These are phyloP conservation scores for Erythrobasidium hasegawianum DNA, from an alignment of 1,284 basidiomycete genomes.

Conservation along the genomic window DNA sequence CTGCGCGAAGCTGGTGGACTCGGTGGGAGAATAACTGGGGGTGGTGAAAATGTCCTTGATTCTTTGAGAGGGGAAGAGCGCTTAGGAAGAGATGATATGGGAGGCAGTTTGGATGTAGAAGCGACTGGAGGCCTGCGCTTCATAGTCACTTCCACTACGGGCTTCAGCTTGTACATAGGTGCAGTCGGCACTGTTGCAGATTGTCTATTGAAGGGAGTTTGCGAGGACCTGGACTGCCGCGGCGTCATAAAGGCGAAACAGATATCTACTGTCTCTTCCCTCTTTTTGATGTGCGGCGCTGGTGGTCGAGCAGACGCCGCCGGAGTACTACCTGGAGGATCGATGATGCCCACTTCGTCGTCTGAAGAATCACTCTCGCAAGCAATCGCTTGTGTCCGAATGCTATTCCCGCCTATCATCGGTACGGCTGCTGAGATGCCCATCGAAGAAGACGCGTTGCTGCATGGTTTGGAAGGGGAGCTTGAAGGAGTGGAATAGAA, in stretches of 20 bases:
- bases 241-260: background rate
- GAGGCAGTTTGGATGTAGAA: background rate
- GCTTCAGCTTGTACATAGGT: background rate
- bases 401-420: slow-evolving; percentile 10
- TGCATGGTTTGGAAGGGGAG: slow-evolving; percentile 18
- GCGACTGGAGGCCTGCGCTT: background rate
- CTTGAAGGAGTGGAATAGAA: background rate
- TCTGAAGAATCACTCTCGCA: slow-evolving; percentile 25
- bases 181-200: background rate
- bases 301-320: too few species aligned
- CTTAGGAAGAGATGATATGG: background rate
- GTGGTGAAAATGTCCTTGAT: background rate
- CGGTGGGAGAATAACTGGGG: background rate
- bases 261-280: background rate
- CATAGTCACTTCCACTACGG: background rate
- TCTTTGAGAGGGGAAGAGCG: slow-evolving; percentile 25
- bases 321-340: too few species aligned
- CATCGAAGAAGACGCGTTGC: background rate
- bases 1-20: background rate
- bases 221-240: background rate
- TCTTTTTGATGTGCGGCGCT: background rate
- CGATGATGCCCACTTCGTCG: too few species aligned
- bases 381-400: slow-evolving; percentile 17
- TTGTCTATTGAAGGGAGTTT: background rate
- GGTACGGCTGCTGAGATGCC: background rate